Percentiles rank a stretch among this genome's conserved stretches.
Evolutionary conservation across 2,329 filamentous ascomycete genomes (phyloP).

Genomic region (Ceratocystis harringtonii): DNA sequence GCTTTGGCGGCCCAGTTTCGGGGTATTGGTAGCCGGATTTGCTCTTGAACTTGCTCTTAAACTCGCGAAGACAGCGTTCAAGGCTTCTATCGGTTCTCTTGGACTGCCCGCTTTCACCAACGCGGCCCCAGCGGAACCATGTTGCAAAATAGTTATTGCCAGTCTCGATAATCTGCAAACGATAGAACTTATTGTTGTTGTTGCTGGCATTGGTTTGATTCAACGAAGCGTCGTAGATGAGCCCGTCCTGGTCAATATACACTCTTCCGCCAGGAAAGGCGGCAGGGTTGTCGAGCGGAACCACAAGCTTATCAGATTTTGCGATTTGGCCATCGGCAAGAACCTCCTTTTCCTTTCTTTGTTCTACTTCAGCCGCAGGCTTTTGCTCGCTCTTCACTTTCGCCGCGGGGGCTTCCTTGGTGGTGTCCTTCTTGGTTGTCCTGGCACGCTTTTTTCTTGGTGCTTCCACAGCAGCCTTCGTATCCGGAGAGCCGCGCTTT

Average conservation of each 20-base stretch:
- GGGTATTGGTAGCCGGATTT: conserved; percentile 45
- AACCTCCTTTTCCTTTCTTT: conserved; percentile 23
- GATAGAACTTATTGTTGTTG: conserved; percentile 78
- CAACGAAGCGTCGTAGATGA: conserved; percentile 65
- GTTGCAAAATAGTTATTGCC: conserved; percentile 2
- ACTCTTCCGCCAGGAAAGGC: conserved; percentile 34
- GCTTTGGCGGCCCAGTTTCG: conserved; percentile 40
- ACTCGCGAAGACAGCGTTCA: conserved; percentile 32
- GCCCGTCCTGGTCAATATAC: conserved; percentile 47
- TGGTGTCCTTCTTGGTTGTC: neutral
- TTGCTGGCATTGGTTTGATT: conserved; percentile 58
- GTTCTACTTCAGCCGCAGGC: conserved; percentile 22
- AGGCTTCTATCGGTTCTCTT: conserved; percentile 31
- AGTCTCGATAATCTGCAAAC: conserved; percentile 41
- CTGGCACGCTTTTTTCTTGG: neutral
- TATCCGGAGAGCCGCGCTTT: neutral
- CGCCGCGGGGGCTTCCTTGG: conserved; percentile 20
- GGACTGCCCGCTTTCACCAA: conserved; percentile 44
- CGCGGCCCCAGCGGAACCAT: conserved; percentile 72
- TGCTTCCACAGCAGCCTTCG: neutral
- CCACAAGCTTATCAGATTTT: conserved; percentile 30
- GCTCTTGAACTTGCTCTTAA: conserved; percentile 46
- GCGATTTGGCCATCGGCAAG: conserved; percentile 32
- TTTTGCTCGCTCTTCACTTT: conserved; percentile 20
- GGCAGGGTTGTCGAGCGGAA: conserved; percentile 38